phyloP scores from a whole-genome alignment of 331 rosid species.

The Acacia pycnantha region DNA sequence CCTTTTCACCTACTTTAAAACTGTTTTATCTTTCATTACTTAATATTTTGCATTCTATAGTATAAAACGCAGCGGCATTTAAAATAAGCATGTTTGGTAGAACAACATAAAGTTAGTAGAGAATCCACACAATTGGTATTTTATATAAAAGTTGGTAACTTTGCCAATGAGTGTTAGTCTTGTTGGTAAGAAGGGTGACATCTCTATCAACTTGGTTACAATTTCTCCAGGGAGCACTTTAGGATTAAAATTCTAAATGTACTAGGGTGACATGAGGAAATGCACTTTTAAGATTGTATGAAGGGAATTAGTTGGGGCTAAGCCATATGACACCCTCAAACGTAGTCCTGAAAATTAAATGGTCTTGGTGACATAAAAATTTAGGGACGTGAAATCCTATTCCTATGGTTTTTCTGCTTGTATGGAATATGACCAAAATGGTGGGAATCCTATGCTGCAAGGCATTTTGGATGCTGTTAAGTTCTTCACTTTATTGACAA shows the following conservation, averaged over 20 bases:
- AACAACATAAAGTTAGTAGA: not conserved
- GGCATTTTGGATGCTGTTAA: not conserved
- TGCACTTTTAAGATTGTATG: not conserved
- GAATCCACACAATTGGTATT: not conserved
- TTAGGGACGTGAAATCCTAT: not conserved
- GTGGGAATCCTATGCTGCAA: not conserved
- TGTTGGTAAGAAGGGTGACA: not conserved
- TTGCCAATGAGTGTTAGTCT: not conserved
- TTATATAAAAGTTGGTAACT: not conserved
- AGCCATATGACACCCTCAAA: not conserved
- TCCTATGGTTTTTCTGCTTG: not conserved
- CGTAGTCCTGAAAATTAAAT: not conserved
- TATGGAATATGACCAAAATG: not conserved
- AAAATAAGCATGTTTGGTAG: not conserved
- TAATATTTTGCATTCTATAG: not conserved
- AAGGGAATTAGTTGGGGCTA: no score
- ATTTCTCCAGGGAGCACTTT: not conserved
- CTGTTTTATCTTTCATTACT: not conserved
- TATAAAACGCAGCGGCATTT: not conserved
- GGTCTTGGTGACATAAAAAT: not conserved
- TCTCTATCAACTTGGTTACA: not conserved
- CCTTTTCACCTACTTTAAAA: conserved; percentile 16
- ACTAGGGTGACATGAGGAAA: not conserved
- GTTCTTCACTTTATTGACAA: not conserved
- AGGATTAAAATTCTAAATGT: not conserved